Percentiles rank a stretch among this genome's conserved stretches.
These are phyloP conservation scores for Quercus glauca DNA, from an alignment of 306 rosid genomes.

Conservation along the genomic window DNA sequence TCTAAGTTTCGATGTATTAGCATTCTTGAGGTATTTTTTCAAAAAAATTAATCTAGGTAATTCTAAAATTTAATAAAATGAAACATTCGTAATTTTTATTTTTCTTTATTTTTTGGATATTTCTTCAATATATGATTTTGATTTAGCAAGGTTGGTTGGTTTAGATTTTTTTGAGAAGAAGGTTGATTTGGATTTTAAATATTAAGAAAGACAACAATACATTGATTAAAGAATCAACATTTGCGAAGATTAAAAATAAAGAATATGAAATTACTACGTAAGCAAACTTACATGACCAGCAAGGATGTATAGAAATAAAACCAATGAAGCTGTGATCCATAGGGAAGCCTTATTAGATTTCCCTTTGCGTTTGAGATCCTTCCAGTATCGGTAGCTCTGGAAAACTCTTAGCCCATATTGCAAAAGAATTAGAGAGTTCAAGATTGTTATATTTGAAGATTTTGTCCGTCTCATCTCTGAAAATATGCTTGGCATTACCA, in stretches of 20 bases:
- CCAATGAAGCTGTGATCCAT: constrained; percentile 86
- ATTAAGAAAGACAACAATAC: background rate
- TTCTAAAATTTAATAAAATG: too few relatives aligned
- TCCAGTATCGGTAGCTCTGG: constrained; percentile 67
- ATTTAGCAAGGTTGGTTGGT: too few relatives aligned
- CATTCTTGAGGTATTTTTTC: too few relatives aligned
- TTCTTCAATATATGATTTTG: too few relatives aligned
- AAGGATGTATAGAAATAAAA: constrained; percentile 87
- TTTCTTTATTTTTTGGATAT: too few relatives aligned
- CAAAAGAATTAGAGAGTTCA: constrained; percentile 68
- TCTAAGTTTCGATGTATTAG: too few relatives aligned
- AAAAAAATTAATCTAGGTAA: too few relatives aligned
- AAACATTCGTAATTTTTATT: too few relatives aligned
- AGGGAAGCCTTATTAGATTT: constrained; percentile 66
- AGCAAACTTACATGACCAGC: constrained; percentile 83
- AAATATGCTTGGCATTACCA: constrained; percentile 59
- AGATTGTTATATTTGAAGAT: constrained; percentile 20
- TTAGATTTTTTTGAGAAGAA: too few relatives aligned
- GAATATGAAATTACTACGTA: background rate
- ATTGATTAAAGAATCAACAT: background rate
- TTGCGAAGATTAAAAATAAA: background rate
- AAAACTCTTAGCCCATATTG: constrained; percentile 72
- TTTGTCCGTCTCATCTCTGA: constrained; percentile 58
- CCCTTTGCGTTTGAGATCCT: constrained; percentile 34
- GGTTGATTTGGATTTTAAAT: too few relatives aligned